Evolutionary conservation across 2,329 filamentous ascomycete genomes (phyloP).

Genomic region (Diaporthe humulicola): DNA sequence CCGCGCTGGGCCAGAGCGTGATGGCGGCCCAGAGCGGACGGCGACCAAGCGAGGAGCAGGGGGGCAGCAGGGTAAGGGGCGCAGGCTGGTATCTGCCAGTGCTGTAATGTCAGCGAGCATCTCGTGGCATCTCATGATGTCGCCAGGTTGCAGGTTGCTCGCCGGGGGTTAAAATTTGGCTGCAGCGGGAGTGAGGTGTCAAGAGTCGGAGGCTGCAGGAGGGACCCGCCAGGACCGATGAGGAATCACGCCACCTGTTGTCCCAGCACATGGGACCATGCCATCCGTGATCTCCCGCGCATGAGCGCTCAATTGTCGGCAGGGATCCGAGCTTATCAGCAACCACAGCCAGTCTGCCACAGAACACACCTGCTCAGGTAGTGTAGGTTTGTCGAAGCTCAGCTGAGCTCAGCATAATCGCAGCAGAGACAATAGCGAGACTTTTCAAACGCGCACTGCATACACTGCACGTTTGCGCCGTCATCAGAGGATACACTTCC

Average conservation of each 20-base stretch:
- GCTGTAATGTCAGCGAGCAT: neutral
- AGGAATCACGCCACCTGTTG: slow-evolving; percentile 35
- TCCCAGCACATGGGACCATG: slow-evolving; percentile 21
- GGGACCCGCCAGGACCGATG: slow-evolving; percentile 5
- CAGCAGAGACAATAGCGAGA: neutral
- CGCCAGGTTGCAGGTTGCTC: neutral
- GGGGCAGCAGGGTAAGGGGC: neutral
- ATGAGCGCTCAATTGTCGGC: slow-evolving; percentile 26
- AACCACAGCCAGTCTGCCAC: neutral
- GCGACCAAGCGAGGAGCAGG: slow-evolving; percentile 5
- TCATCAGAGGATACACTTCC: slow-evolving; percentile 22
- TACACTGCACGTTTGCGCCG: slow-evolving; percentile 12
- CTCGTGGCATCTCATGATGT: slow-evolving; percentile 26
- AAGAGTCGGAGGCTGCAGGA: slow-evolving; percentile 28
- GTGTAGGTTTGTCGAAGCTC: neutral
- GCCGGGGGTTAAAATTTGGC: slow-evolving; percentile 1
- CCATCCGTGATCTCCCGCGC: slow-evolving; percentile 29
- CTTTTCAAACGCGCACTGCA: slow-evolving; percentile 14
- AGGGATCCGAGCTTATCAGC: slow-evolving; percentile 35
- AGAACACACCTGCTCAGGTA: neutral
- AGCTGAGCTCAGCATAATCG: slow-evolving; percentile 11
- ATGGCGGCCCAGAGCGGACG: slow-evolving; percentile 14
- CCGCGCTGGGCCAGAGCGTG: slow-evolving; percentile 15
- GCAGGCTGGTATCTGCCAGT: neutral
- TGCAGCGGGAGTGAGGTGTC: slow-evolving; percentile 30